These are phyloP conservation scores for Botrytis sinoallii DNA, from an alignment of 2,329 filamentous ascomycete species.

Conservation along the genomic window DNA sequence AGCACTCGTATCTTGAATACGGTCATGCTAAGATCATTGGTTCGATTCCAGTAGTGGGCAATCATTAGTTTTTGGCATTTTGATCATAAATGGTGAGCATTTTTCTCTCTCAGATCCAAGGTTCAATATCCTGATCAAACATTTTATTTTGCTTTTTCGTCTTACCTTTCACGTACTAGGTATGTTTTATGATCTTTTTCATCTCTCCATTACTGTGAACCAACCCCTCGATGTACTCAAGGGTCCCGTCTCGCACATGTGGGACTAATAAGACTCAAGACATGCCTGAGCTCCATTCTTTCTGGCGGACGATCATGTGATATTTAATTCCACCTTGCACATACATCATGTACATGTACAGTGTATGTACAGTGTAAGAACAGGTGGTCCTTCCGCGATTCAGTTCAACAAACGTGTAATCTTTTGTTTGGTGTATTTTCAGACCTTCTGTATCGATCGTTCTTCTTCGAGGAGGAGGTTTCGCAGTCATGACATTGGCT, in stretches of 20 bases:
- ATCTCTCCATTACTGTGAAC: background rate
- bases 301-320: background rate
- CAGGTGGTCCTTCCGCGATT: background rate
- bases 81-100: background rate
- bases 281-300: background rate
- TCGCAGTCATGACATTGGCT: background rate
- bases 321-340: background rate
- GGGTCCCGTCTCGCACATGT: background rate
- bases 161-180: no score
- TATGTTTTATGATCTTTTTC: background rate
- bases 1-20: background rate
- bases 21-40: conserved; percentile 1
- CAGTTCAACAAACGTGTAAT: background rate
- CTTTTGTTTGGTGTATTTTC: background rate
- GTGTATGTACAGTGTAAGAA: background rate
- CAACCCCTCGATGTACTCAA: background rate
- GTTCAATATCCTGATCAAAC: background rate
- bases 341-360: background rate
- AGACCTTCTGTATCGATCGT: background rate
- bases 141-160: no score
- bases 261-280: background rate
- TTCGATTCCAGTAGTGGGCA: conserved; percentile 6
- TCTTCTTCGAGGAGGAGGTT: background rate
- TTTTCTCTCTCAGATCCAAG: background rate
- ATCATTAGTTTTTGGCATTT: background rate